phyloP scores from a whole-genome alignment of 352 stramenopile genomes.

The Peronospora belbahrii region DNA sequence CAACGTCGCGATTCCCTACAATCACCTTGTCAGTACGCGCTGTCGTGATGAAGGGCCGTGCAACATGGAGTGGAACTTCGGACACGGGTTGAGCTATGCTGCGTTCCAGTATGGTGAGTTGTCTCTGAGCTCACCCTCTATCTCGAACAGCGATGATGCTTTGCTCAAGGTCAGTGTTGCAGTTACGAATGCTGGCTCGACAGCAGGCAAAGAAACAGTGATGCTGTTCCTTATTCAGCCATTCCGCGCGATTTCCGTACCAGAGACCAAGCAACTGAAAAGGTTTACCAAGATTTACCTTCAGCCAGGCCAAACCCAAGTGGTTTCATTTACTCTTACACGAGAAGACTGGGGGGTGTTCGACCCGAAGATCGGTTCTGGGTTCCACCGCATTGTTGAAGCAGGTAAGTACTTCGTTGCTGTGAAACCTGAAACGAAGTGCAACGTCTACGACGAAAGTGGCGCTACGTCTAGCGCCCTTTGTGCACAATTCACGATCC shows the following conservation, averaged over 20 bases:
- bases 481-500: conserved; percentile 42
- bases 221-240: conserved; percentile 75
- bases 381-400: conserved; percentile 51
- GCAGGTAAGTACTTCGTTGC: conserved; percentile 55
- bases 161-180: conserved; percentile 39
- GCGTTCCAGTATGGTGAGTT: conserved; percentile 46
- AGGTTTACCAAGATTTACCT: conserved; percentile 73
- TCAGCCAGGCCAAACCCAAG: conserved; percentile 29
- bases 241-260: conserved; percentile 48
- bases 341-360: conserved; percentile 51
- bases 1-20: conserved; percentile 63
- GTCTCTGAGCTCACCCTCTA: conserved; percentile 29
- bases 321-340: conserved; percentile 37
- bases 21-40: conserved; percentile 41
- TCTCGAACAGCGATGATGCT: conserved; percentile 14
- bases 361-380: conserved; percentile 44
- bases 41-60: conserved; percentile 40
- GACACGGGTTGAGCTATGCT: conserved; percentile 59
- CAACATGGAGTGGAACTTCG: conserved; percentile 58
- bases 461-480: conserved; percentile 23
- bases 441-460: conserved; percentile 42
- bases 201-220: conserved; percentile 63
- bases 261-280: conserved; percentile 74
- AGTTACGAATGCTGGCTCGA: conserved; percentile 59
- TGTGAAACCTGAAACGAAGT: conserved; percentile 64